Conservation (phyloP, 805 yeast species). For the Cyberlindnera mrakii region DNA sequence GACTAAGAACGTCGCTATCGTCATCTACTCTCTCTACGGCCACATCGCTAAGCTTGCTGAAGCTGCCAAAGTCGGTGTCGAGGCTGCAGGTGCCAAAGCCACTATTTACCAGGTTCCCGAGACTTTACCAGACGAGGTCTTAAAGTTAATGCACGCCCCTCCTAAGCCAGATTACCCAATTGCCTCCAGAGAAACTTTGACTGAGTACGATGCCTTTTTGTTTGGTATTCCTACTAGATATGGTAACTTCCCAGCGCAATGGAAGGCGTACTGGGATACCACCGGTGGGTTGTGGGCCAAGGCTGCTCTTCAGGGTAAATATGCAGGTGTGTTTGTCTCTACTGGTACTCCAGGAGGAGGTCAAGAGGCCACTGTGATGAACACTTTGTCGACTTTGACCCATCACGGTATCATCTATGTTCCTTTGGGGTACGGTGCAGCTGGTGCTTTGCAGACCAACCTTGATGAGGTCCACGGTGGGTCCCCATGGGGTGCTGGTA, state of each 20-base stretch:
- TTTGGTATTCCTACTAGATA: conserved; percentile 76
- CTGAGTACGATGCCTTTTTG: conserved; percentile 59
- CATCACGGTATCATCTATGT: conserved; percentile 73
- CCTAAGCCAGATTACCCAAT: conserved; percentile 48
- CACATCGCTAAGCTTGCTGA: conserved; percentile 68
- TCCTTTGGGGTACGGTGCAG: conserved; percentile 62
- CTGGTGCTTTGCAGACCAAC: conserved; percentile 46
- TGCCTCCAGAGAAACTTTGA: conserved; percentile 48
- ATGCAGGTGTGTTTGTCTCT: conserved; percentile 61
- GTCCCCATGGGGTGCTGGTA: conserved; percentile 81
- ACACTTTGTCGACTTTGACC: conserved; percentile 46
- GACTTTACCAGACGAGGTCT: conserved; percentile 58
- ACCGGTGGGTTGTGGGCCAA: conserved; percentile 70
- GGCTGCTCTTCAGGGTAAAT: conserved; percentile 63
- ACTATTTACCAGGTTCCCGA: conserved; percentile 76
- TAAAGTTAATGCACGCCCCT: conserved; percentile 60
- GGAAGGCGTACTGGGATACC: conserved; percentile 65
- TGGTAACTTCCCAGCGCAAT: conserved; percentile 69
- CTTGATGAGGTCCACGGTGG: conserved; percentile 68
- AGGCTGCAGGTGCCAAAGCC: conserved; percentile 61
- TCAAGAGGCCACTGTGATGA: conserved; percentile 59
- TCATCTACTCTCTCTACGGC: conserved; percentile 77
- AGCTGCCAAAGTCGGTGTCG: conserved; percentile 61
- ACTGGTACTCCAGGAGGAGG: conserved; percentile 69
- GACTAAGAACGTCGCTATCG: conserved; percentile 30